Percentiles rank a stretch among this genome's conserved stretches.
Evolutionary conservation across 176 grass and related monocot species (phyloP).

Genomic region (Zoysia pacifica): DNA sequence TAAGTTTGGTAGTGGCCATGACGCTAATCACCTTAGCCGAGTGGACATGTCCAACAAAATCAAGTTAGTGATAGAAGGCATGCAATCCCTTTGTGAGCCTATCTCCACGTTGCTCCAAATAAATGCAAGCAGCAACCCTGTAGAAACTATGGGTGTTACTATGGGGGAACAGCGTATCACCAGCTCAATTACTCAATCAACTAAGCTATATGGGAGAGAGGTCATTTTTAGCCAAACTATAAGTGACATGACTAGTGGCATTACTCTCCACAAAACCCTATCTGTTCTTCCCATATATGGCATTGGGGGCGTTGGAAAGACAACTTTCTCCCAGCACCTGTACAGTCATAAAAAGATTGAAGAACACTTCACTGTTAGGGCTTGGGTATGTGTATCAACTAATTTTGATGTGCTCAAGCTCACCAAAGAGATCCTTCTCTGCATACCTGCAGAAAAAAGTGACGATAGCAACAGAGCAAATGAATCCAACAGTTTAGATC

Average conservation of each 20-base stretch:
- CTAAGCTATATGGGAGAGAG: neutral
- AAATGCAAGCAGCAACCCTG: neutral
- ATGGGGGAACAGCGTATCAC: neutral
- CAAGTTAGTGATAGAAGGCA: neutral
- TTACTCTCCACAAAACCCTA: neutral
- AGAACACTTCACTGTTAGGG: neutral
- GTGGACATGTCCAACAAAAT: neutral
- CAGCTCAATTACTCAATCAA: neutral
- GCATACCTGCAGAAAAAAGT: neutral
- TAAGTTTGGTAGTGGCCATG: too few relatives aligned
- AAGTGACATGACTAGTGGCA: neutral
- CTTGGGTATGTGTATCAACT: slow-evolving; percentile 47
- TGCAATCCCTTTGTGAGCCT: neutral
- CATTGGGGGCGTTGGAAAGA: slow-evolving; percentile 51
- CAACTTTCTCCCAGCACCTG: slow-evolving; percentile 39
- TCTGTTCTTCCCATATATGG: slow-evolving; percentile 49
- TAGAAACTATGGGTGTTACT: neutral
- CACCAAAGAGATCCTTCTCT: neutral
- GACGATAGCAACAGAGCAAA: fast-evolving
- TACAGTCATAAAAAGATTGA: slow-evolving; percentile 7
- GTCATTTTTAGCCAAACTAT: neutral
- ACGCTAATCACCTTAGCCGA: neutral
- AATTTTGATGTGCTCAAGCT: slow-evolving; percentile 38
- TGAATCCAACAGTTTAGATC: neutral
- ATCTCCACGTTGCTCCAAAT: neutral